These are phyloP conservation scores for Tylopilus sp. DNA, from an alignment of 1,284 basidiomycete genomes.

Conservation along the genomic window DNA sequence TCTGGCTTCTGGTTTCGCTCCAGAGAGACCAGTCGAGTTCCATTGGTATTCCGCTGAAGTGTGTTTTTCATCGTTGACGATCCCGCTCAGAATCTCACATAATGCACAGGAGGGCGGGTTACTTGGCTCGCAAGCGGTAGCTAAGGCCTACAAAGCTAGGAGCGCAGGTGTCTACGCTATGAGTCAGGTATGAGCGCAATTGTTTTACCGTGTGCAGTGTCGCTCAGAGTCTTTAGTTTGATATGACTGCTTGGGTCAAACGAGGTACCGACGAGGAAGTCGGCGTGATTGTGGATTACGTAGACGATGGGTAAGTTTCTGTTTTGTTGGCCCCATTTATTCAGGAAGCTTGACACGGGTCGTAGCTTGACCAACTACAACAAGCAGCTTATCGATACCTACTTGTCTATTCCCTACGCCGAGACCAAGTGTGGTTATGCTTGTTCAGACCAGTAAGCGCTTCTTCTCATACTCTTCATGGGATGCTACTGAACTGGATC, in stretches of 20 bases:
- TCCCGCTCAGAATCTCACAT: constrained; percentile 5
- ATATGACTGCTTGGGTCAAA: constrained; percentile 99
- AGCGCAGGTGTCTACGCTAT: constrained; percentile 84
- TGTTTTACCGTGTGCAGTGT: background rate
- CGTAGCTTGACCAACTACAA: constrained; percentile 84
- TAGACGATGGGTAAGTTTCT: constrained; percentile 68
- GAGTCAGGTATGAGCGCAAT: constrained; percentile 72
- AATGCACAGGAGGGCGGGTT: constrained; percentile 86
- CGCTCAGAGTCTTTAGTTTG: constrained; percentile 65
- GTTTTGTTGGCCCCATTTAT: background rate
- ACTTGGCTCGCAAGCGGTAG: constrained; percentile 94
- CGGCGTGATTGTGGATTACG: constrained; percentile 92
- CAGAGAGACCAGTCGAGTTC: constrained; percentile 88
- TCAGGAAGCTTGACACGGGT: constrained; percentile 7
- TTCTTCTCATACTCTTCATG: constrained; percentile 27
- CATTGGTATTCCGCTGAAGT: constrained; percentile 97
- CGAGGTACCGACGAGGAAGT: constrained; percentile 87
- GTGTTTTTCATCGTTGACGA: constrained; percentile 21
- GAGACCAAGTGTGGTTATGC: constrained; percentile 94
- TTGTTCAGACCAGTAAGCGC: constrained; percentile 88
- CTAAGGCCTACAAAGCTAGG: constrained; percentile 76
- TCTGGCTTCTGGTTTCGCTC: constrained; percentile 82
- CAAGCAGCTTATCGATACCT: constrained; percentile 79
- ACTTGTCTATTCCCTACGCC: constrained; percentile 83
- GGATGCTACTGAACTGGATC: constrained; percentile 33